Base-by-base conservation (phyloP, 192 early-diverging fungal species). In the Spinellus fusiger region DNA sequence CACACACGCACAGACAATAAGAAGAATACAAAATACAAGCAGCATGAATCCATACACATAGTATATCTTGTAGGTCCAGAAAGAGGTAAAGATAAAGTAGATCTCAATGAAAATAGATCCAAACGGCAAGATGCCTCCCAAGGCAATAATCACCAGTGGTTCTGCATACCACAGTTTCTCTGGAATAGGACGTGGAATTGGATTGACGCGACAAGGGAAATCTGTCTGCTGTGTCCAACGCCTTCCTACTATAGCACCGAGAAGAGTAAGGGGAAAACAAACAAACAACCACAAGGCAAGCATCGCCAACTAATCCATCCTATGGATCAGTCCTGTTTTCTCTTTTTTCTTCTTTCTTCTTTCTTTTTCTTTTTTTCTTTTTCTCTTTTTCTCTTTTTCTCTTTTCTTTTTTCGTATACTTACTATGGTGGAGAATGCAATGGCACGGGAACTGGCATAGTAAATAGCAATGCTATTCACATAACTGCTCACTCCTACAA, bases 101-200 rank as follows among this genome's bases (percentile, higher is more conserved):
- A 92, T 79, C 80, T 93, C 91, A 66, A 93, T 89, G 61, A 92
- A 93, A 54, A 92, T 85, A 0, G 88, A 80, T 0, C 70, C 85
- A 64, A 93, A 93, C 0, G 89, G 91, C 28, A 93, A 71, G 22
- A 93, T 60, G 27, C 90, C 90, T 9, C 80, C 81, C 0, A 82
- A 32, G 0, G 74, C 66, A 57, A 87, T 73, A 50, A 92, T 71
- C 4, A 80, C 56, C 51, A 74, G 54, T 3, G 87, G 84, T 47
- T 92, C 84, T 1, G 50, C 35, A 54, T 81, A 80, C 89, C 88
- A 90, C n/a, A 76, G 53, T 37, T 86, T 83, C 27, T 89, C 86
- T 15, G 89, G 89, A 49, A 91, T 87, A 0, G 81, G 86, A 16
- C 89, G 62, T 16, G 89, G 89, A 44, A 92, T 90, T 5, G 87